Conservation (phyloP, 2,329 filamentous ascomycete species). For the Clarireedia monteithiana region DNA sequence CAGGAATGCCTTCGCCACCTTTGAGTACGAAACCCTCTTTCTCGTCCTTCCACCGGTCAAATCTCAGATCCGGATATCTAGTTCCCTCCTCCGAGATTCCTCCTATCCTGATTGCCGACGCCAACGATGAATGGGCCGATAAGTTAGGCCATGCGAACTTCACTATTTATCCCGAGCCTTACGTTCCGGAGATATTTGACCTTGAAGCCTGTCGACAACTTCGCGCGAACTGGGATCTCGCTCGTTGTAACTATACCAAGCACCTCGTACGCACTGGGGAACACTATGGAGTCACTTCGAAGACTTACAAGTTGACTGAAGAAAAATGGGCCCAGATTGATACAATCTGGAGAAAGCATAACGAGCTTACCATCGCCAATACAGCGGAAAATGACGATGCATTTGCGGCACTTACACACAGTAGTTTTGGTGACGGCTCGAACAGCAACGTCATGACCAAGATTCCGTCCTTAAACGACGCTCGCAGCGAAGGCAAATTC, state of each 20-base stretch:
- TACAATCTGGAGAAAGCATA: conserved; percentile 60
- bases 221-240: conserved; percentile 73
- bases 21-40: conserved; percentile 71
- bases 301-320: conserved; percentile 77
- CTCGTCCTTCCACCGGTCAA: conserved; percentile 57
- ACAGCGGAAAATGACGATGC: conserved; percentile 36
- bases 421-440: conserved; percentile 37
- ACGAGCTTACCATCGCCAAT: conserved; percentile 55
- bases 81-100: conserved; percentile 50
- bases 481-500: conserved; percentile 69
- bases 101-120: conserved; percentile 59
- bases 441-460: conserved; percentile 46
- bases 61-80: conserved; percentile 35
- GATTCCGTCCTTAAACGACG: conserved; percentile 61
- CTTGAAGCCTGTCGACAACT: conserved; percentile 50
- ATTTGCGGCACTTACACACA: conserved; percentile 36
- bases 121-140: conserved; percentile 75
- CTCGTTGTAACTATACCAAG: conserved; percentile 79
- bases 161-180: conserved; percentile 76
- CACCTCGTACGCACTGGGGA: conserved; percentile 82
- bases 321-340: conserved; percentile 84
- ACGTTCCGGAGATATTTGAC: conserved; percentile 57
- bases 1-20: conserved; percentile 55
- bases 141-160: conserved; percentile 90
- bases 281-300: conserved; percentile 84